Conservation (phyloP, 495 filamentous ascomycete genomes). For the Aspergillus ellipticus region DNA sequence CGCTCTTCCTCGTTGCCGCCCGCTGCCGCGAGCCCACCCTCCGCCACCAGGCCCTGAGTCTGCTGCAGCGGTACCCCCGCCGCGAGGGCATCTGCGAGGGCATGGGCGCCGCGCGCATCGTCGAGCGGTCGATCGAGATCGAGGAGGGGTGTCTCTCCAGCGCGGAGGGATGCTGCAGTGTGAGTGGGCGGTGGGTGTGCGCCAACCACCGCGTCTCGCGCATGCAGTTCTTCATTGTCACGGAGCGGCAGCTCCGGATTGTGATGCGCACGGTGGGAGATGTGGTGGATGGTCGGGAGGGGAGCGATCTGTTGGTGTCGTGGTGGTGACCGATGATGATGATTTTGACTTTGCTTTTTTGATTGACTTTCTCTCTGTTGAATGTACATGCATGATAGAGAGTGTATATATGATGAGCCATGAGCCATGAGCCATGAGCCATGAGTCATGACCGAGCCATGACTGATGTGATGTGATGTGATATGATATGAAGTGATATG, state of each 20-base stretch:
- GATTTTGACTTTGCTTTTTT: too few relatives aligned
- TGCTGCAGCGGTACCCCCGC: neutral
- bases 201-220: neutral
- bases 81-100: slow-evolving; percentile 1
- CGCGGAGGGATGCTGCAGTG: neutral
- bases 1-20: neutral
- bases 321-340: neutral
- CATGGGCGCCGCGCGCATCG: neutral
- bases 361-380: too few relatives aligned
- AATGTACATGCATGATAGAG: too few relatives aligned
- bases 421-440: too few relatives aligned
- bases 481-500: too few relatives aligned
- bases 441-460: too few relatives aligned
- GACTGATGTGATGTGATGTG: too few relatives aligned
- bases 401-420: too few relatives aligned
- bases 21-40: neutral
- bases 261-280: neutral
- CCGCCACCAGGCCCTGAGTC: neutral
- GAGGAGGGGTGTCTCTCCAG: neutral
- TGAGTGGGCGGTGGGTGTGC: neutral
- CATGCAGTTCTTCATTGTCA: neutral
- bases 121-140: neutral
- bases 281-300: neutral
- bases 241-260: neutral
- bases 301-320: neutral